Evolutionary conservation across 371 early-diverging fungal genomes (phyloP), one percentile per base, ranked within the genome.

Genomic region (Mortierella sp.): DNA sequence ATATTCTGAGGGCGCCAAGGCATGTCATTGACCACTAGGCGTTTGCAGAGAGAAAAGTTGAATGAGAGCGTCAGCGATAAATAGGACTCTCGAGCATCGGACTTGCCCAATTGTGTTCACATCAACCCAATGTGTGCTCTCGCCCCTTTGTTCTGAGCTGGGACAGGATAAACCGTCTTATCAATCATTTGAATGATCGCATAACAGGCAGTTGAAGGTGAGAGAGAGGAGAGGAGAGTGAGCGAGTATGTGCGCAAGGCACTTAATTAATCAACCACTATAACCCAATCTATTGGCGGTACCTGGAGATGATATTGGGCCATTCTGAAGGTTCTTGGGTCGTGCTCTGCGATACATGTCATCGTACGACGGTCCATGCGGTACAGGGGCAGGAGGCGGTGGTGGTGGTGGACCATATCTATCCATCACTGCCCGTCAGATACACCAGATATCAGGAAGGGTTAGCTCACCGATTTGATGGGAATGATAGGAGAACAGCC

Each of bases 1-100:
- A 60, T 68, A 21, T 50, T 68, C 52, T 67, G 76, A 27, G 76
- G 76, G 2, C 76, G 68, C 76, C 76, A 74, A 3, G 76, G 76
- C 64, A 74, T 68, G 25, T 74, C 72, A 39, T 71, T 71, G 27
- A 50, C 28, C 3, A 58, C 62, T 71, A 61, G 21, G 47, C 44
- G n/a, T 56, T 46, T n/a, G 17, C 44, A 47, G 16, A 21, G 9
- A 21, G 2, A 52, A 17, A 49, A 48, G 51, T 4, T 34, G 17
- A 52, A 52, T 34, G 34, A 34, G 34, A 55, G 43, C 24, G 46
- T 46, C 28, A 40, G 44, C 43, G 22, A 16, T n/a, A 16, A 51
- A 29, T 16, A 29, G 12, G 21, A n/a, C 49, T 24, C n/a, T 22
- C 25, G 25, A 25, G 25, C 17, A 14, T 27, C 13, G 34, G 34